These are phyloP conservation scores for Zygosaccharomyces sapae DNA, from an alignment of 1,139 yeast genomes.

Conservation along the genomic window DNA sequence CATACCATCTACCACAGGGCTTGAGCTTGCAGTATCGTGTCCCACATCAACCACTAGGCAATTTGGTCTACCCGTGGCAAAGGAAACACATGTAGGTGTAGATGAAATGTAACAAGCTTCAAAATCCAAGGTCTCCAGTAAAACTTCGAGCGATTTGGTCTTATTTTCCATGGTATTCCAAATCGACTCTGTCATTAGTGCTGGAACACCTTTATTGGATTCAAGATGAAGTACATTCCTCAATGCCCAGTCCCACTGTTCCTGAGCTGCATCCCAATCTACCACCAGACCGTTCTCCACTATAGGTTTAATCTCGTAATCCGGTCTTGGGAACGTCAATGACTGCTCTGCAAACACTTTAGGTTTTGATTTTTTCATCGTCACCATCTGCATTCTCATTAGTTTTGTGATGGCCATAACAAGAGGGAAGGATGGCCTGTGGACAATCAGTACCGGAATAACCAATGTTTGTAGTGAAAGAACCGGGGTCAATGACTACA, in stretches of 20 bases:
- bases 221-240: constrained; percentile 28
- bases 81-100: constrained; percentile 83
- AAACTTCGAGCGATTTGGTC: constrained; percentile 65
- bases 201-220: constrained; percentile 40
- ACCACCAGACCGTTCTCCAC: constrained; percentile 54
- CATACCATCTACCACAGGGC: constrained; percentile 93
- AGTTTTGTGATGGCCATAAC: constrained; percentile 39
- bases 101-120: constrained; percentile 87
- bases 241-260: constrained; percentile 58
- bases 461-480: constrained; percentile 77
- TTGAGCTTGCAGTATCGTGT: constrained; percentile 74
- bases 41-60: constrained; percentile 93
- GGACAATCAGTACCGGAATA: constrained; percentile 95
- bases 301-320: constrained; percentile 54
- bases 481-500: constrained; percentile 87
- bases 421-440: constrained; percentile 67
- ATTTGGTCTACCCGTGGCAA: constrained; percentile 90
- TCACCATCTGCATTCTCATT: constrained; percentile 19
- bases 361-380: constrained; percentile 32
- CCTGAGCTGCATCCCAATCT: constrained; percentile 76
- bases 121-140: constrained; percentile 67
- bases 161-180: constrained; percentile 77
- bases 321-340: constrained; percentile 51
- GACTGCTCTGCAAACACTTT: constrained; percentile 50
- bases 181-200: constrained; percentile 34